Conservation (phyloP, 75 land plant genomes). For the Selaginella moellendorffii region DNA sequence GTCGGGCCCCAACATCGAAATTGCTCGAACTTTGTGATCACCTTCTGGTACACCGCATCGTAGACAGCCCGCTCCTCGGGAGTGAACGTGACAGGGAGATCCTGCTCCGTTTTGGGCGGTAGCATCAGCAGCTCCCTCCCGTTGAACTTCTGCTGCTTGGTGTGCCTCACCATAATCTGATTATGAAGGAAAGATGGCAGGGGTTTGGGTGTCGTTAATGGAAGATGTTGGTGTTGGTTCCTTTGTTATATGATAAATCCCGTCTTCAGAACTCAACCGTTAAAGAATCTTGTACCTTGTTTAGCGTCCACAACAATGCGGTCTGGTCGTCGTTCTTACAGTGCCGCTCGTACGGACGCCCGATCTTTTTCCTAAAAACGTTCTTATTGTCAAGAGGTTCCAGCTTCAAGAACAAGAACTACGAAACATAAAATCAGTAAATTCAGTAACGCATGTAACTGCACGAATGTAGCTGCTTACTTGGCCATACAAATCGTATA, state of each 20-base stretch:
- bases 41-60: conserved; percentile 31
- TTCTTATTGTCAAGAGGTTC: conserved; percentile 30
- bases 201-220: too few species aligned
- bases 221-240: too few species aligned
- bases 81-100: conserved; percentile 25
- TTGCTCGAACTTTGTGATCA: conserved; percentile 30
- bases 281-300: conserved; percentile 35
- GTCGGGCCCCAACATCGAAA: conserved; percentile 45
- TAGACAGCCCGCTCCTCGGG: conserved; percentile 31
- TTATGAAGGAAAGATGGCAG: too few species aligned
- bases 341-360: conserved; percentile 32
- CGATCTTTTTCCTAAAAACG: conserved; percentile 26
- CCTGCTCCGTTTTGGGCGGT: conserved; percentile 38
- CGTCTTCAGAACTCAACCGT: too few species aligned
- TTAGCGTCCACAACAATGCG: conserved; percentile 33
- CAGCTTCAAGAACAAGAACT: conserved; percentile 31
- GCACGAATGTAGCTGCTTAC: conserved; percentile 6
- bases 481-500: conserved; percentile 35
- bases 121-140: conserved; percentile 40
- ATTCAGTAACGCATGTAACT: neutral
- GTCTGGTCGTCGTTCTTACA: conserved; percentile 35
- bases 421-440: too few species aligned
- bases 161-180: conserved; percentile 39
- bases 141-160: conserved; percentile 37
- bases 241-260: too few species aligned